Evolutionary conservation across 768 basidiomycete genomes (phyloP).

Genomic region (Sarcodon sp.): DNA sequence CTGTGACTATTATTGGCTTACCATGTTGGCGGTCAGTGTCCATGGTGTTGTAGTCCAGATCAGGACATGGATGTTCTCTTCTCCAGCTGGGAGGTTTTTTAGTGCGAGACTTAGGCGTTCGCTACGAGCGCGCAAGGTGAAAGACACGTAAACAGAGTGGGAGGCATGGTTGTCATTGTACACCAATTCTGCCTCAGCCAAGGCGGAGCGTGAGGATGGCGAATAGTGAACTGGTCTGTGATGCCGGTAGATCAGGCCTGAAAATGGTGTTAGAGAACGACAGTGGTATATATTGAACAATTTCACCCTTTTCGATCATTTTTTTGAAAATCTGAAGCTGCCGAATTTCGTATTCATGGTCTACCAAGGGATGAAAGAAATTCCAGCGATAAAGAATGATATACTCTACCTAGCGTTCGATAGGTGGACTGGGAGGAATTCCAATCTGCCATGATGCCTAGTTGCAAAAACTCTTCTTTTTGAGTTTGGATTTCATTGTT

Average conservation of each 20-base stretch:
- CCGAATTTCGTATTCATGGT: conserved; percentile 77
- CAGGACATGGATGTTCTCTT: conserved; percentile 36
- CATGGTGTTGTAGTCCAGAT: conserved; percentile 99
- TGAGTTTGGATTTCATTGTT: conserved; percentile 63
- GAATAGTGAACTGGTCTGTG: conserved; percentile 92
- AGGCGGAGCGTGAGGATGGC: conserved; percentile 84
- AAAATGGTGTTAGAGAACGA: not conserved
- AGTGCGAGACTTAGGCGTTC: conserved; percentile 12
- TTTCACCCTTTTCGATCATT: conserved; percentile 76
- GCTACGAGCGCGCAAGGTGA: conserved; percentile 35
- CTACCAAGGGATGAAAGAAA: conserved; percentile 23
- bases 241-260: conserved; percentile 75
- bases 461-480: conserved; percentile 61
- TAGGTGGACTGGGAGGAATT: conserved; percentile 50
- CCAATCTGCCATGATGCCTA: conserved; percentile 95
- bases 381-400: not conserved
- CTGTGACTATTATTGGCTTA: conserved; percentile 18
- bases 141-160: conserved; percentile 77
- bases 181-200: conserved; percentile 89
- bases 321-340: conserved; percentile 76
- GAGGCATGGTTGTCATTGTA: conserved; percentile 87
- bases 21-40: conserved; percentile 95
- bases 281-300: not conserved
- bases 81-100: conserved; percentile 17
- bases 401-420: conserved; percentile 62